phyloP scores from a whole-genome alignment of 2,329 filamentous ascomycete species.

The Penicillium griseofulvum region DNA sequence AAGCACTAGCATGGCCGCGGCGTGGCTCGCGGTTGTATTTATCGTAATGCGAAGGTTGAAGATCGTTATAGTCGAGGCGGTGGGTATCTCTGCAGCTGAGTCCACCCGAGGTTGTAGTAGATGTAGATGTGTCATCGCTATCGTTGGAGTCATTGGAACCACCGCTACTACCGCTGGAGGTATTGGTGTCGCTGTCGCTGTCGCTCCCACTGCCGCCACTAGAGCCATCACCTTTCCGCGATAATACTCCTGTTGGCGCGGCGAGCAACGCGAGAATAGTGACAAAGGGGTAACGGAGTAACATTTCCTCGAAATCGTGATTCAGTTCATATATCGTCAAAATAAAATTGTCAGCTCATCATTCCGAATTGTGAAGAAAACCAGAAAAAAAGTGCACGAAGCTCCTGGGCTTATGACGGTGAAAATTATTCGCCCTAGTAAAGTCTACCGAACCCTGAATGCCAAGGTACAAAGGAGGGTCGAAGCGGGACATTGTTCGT shows the following conservation, averaged over 20 bases:
- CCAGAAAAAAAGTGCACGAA: neutral
- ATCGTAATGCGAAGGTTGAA: constrained; percentile 3
- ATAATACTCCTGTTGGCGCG: neutral
- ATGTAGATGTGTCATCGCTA: neutral
- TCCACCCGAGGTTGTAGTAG: neutral
- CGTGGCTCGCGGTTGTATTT: constrained; percentile 2
- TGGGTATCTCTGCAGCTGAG: constrained; percentile 1
- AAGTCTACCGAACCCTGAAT: neutral
- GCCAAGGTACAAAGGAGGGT: constrained; percentile 4
- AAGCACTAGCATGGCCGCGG: neutral
- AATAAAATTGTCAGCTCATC: neutral
- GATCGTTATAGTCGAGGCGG: neutral
- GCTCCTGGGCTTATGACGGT: neutral
- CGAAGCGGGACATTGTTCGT: constrained; percentile 1
- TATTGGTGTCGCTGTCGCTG: neutral
- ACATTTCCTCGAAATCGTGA: neutral
- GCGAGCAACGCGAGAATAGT: neutral
- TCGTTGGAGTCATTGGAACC: neutral
- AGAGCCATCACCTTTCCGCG: constrained; percentile 1
- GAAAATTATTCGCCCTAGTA: neutral
- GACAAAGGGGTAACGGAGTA: neutral
- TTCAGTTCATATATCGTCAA: neutral
- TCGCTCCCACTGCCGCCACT: neutral
- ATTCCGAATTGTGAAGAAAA: neutral
- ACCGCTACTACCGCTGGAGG: neutral